Percentiles rank a stretch among this genome's conserved stretches.
Conservation (phyloP, 2,329 filamentous ascomycete genomes). For the Alternaria panax region DNA sequence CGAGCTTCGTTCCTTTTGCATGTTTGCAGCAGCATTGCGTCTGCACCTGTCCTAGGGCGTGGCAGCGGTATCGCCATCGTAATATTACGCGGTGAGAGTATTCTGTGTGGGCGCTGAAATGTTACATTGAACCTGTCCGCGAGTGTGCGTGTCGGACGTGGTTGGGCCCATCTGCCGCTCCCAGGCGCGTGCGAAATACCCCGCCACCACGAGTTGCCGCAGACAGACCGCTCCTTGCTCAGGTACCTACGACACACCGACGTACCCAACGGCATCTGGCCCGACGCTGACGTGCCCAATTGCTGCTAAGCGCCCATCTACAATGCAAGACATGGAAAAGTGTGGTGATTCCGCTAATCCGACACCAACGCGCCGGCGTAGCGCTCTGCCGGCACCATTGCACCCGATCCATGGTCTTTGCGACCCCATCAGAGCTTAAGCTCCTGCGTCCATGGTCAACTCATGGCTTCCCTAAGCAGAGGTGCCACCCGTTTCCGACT, state of each 20-base stretch:
- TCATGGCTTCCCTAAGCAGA: slow-evolving; percentile 59
- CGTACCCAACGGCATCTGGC: slow-evolving; percentile 19
- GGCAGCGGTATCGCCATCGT: neutral
- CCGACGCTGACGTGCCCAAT: slow-evolving; percentile 36
- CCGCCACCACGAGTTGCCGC: slow-evolving; percentile 20
- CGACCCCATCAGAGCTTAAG: slow-evolving; percentile 5
- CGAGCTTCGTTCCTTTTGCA: slow-evolving; percentile 21
- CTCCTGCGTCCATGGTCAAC: slow-evolving; percentile 13
- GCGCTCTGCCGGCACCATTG: slow-evolving; percentile 12
- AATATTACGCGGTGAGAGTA: slow-evolving; percentile 24
- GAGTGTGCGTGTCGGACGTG: slow-evolving; percentile 3
- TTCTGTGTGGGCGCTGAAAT: neutral
- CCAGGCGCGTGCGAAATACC: slow-evolving; percentile 16
- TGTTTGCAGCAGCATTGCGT: slow-evolving; percentile 22
- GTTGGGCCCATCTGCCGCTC: slow-evolving; percentile 17
- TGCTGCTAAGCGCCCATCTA: slow-evolving; percentile 29
- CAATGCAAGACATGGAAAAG: slow-evolving; percentile 26
- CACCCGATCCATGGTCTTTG: neutral
- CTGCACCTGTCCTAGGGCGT: slow-evolving; percentile 8
- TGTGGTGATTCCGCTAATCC: slow-evolving; percentile 25
- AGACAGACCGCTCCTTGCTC: slow-evolving; percentile 23
- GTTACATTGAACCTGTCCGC: slow-evolving; percentile 5
- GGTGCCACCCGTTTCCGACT: slow-evolving; percentile 71
- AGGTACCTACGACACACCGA: slow-evolving; percentile 3
- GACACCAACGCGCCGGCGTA: slow-evolving; percentile 17